These are phyloP conservation scores for Trifolium subterraneum DNA, from an alignment of 306 rosid genomes.

Conservation along the genomic window DNA sequence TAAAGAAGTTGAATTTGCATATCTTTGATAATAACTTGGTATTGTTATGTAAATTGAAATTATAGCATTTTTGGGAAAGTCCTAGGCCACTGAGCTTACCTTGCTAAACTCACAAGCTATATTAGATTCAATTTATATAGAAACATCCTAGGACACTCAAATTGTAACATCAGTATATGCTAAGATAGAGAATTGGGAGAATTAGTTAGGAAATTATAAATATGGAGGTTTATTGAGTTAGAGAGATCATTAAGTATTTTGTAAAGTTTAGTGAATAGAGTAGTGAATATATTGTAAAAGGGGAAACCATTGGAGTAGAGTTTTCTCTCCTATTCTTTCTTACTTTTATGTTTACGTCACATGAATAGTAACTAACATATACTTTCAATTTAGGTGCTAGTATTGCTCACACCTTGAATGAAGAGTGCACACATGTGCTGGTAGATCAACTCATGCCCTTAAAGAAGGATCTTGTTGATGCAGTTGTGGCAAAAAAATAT, in stretches of 20 bases:
- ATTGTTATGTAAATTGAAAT: conserved; percentile 19
- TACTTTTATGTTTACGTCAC: conserved; percentile 22
- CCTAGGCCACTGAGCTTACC: conserved; percentile 14
- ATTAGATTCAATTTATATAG: conserved; percentile 9
- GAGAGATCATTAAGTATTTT: too few species aligned
- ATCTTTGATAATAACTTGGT: conserved; percentile 25
- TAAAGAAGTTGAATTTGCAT: conserved; percentile 32
- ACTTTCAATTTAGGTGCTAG: conserved; percentile 67
- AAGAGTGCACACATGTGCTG: conserved; percentile 90
- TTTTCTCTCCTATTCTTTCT: too few species aligned
- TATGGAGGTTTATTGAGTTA: too few species aligned
- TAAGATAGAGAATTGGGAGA: too few species aligned
- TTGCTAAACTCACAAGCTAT: conserved; percentile 17
- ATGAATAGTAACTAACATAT: conserved; percentile 26
- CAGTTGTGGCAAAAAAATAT: conserved; percentile 67
- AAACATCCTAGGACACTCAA: conserved; percentile 7
- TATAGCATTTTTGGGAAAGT: conserved; percentile 13
- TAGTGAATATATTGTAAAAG: too few species aligned
- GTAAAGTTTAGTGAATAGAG: too few species aligned
- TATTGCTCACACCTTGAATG: conserved; percentile 50
- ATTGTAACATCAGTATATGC: not conserved
- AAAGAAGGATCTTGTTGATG: conserved; percentile 67
- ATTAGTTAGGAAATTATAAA: too few species aligned
- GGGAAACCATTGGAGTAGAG: too few species aligned
- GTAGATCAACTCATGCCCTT: conserved; percentile 75